phyloP scores from a whole-genome alignment of 2,329 filamentous ascomycete species.

The Colletotrichum brevisporum region DNA sequence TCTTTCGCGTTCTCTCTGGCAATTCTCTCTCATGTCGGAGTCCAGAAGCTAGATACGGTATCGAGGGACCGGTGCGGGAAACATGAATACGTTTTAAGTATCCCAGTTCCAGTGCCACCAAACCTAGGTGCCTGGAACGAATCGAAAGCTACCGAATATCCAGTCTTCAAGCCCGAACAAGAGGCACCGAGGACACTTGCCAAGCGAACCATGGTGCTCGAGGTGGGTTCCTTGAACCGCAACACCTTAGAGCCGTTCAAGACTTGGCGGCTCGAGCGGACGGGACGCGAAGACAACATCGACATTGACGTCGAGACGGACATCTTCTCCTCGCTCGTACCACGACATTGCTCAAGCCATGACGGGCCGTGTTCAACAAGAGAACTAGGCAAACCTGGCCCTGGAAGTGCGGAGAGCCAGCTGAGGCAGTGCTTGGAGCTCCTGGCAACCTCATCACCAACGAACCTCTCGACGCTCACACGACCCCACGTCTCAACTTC shows the following conservation, averaged over 20 bases:
- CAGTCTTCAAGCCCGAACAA: neutral
- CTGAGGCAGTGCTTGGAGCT: neutral
- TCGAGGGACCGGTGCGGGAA: conserved; percentile 16
- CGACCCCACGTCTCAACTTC: neutral
- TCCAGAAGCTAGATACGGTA: conserved; percentile 1
- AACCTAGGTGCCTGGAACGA: neutral
- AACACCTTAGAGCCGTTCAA: conserved; percentile 30
- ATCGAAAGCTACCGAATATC: neutral
- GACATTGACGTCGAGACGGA: conserved; percentile 11
- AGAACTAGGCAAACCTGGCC: neutral
- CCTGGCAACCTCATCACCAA: neutral
- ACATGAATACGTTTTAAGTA: conserved; percentile 18
- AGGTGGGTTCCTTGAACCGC: conserved; percentile 34
- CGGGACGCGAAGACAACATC: conserved; percentile 6
- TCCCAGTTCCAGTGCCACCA: conserved; percentile 2
- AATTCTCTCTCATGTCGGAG: conserved; percentile 7
- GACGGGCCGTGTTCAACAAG: neutral
- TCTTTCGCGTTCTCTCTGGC: neutral
- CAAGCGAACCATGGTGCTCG: conserved; percentile 32
- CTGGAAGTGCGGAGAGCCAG: neutral
- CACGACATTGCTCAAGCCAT: conserved; percentile 18
- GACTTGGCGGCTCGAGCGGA: conserved; percentile 18
- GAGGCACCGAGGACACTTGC: neutral
- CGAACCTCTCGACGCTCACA: neutral
- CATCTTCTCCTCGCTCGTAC: conserved; percentile 15